Base-by-base conservation (phyloP, 495 filamentous ascomycete species). In the Cercophora sp. region DNA sequence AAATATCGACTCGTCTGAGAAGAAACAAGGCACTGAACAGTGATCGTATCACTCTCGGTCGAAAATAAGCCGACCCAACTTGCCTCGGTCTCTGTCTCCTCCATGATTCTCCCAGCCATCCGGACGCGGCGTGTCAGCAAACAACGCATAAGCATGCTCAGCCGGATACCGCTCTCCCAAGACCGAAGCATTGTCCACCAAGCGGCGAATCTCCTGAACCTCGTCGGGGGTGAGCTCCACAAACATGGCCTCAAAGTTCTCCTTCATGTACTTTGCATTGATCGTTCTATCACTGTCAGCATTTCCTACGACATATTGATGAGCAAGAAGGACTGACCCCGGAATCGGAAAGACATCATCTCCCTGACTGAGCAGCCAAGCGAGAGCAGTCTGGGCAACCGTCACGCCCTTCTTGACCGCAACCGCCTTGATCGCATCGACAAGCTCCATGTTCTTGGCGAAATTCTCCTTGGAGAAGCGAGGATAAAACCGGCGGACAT, bases 391-490 rank as follows among this genome's bases (percentile, higher is more conserved):
- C 70, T 96, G 90, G 2, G 79, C 80, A 0, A 83, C 70, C 5
- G 85, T 86, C 54, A 79, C 80, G 5, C 80, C 81, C 74, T 92
- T 94, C 55, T 74, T 70, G 51, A 68, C 59, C 2, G 90, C 89
- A 48, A 96, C 54, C 35, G 77, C 71, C 56, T 83, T 73, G 23
- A 96, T 65, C 54, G 83, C 78, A 5, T 76, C 60, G 15, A 87
- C 85, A 13, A 96, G 79, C 66, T 85, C 75, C 10, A 91, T 56
- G 69, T 96, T 96, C 48, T 82, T 74, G 48, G 79, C 69, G 65
- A 93, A 89, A 55, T 80, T 81, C 25, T 81, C 88, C 3, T 75
- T 73, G 52, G 78, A 72, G 72, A 91, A 96, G 9, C 85, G 76
- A 1, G 89, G 84, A 23, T 80, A 58, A 1, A 51, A 19, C 2